A percentile compares a stretch with the other conserved stretches of the same genome.
Conservation (phyloP, 2,329 filamentous ascomycete species). For the Aspergillus sp. region DNA sequence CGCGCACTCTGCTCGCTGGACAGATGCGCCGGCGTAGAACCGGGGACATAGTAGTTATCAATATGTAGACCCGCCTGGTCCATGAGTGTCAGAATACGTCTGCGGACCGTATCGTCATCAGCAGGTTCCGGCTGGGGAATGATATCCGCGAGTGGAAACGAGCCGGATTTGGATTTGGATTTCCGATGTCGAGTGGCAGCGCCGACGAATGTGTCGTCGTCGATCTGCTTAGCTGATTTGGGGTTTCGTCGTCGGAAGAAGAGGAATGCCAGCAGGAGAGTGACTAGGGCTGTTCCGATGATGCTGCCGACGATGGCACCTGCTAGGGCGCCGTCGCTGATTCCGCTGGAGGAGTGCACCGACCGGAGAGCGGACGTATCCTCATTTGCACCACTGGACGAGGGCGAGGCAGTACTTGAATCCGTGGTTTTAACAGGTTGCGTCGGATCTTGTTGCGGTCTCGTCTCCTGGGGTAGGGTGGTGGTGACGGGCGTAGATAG, state of each 20-base stretch:
- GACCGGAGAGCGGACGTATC: background rate
- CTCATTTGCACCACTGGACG: background rate
- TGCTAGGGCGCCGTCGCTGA: slow-evolving; percentile 23
- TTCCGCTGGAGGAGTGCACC: background rate
- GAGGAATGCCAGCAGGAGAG: slow-evolving; percentile 20
- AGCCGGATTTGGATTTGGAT: background rate
- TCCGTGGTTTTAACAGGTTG: background rate
- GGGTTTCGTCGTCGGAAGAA: slow-evolving; percentile 19
- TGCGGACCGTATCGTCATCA: slow-evolving; percentile 30
- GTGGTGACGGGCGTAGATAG: too few species aligned
- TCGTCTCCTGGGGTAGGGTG: too few species aligned
- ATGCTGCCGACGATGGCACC: slow-evolving; percentile 28
- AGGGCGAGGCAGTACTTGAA: background rate
- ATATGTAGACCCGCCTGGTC: slow-evolving; percentile 36
- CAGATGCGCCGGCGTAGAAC: background rate
- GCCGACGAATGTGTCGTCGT: too few species aligned
- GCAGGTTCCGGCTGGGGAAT: slow-evolving; percentile 26
- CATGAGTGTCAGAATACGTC: slow-evolving; percentile 29
- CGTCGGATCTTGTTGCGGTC: too few species aligned
- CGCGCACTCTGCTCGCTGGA: background rate
- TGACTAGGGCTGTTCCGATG: slow-evolving; percentile 21
- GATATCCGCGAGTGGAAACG: slow-evolving; percentile 9
- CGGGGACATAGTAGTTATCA: slow-evolving; percentile 35
- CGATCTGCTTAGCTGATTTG: background rate
- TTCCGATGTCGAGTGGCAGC: background rate